These are phyloP conservation scores for Verticillium alfalfae DNA, from an alignment of 2,329 filamentous ascomycete species.

Conservation along the genomic window DNA sequence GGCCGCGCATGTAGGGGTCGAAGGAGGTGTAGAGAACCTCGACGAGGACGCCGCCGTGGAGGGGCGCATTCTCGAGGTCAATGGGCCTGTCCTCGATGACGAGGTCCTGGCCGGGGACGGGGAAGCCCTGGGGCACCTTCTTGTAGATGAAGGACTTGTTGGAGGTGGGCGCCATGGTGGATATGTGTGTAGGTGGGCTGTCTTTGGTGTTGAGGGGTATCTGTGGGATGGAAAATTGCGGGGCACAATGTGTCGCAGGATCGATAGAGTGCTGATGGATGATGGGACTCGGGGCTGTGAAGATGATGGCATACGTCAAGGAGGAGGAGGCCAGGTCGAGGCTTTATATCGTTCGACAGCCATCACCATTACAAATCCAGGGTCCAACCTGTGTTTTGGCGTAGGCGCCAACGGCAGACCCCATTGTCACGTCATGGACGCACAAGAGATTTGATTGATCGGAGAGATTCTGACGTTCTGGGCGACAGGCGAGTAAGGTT, in stretches of 20 bases:
- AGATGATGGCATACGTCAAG: not conserved
- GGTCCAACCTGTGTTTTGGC: not conserved
- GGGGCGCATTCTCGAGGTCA: slow-evolving; percentile 56
- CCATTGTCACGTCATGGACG: not conserved
- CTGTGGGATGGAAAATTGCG: not conserved
- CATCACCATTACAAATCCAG: not conserved
- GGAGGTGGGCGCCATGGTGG: slow-evolving; percentile 34
- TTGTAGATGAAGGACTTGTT: slow-evolving; percentile 78
- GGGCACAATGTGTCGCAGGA: not conserved
- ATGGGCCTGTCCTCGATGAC: slow-evolving; percentile 60
- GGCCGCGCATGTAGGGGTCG: slow-evolving; percentile 80
- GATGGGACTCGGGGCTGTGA: not conserved
- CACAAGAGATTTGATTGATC: not conserved
- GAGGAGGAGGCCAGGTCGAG: not conserved
- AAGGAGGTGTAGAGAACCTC: slow-evolving; percentile 70
- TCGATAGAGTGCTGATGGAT: not conserved
- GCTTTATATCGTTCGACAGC: not conserved
- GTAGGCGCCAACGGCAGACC: not conserved
- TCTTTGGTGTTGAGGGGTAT: not conserved
- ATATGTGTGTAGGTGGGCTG: not conserved
- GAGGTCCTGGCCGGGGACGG: slow-evolving; percentile 66
- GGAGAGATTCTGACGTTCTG: not conserved
- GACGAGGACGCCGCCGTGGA: slow-evolving; percentile 61
- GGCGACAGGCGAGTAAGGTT: not conserved
- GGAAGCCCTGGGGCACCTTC: slow-evolving; percentile 58